These are phyloP conservation scores for Phytophthora cryptogea DNA, from an alignment of 352 stramenopile species.

Conservation along the genomic window DNA sequence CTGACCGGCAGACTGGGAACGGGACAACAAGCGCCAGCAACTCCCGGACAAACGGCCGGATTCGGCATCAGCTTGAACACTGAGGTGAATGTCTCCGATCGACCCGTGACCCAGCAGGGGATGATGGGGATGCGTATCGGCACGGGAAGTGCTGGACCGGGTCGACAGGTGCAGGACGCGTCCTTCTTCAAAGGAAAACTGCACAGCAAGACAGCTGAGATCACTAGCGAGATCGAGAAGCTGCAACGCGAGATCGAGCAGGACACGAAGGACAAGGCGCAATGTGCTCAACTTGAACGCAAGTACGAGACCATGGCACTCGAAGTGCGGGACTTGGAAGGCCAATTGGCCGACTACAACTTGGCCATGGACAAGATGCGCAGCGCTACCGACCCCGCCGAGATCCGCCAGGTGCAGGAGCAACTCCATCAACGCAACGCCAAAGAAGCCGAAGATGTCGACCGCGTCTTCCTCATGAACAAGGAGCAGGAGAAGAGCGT, in stretches of 20 bases:
- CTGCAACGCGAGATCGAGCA: slow-evolving; percentile 87
- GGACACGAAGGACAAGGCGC: slow-evolving; percentile 87
- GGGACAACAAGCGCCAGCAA: slow-evolving; percentile 53
- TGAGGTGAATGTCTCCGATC: slow-evolving; percentile 90
- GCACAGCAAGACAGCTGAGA: slow-evolving; percentile 90
- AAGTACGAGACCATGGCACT: slow-evolving; percentile 75
- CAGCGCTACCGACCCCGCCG: slow-evolving; percentile 63
- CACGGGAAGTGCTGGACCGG: slow-evolving; percentile 57
- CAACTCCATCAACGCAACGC: slow-evolving; percentile 72
- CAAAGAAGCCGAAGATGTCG: slow-evolving; percentile 88
- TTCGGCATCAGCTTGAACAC: slow-evolving; percentile 88
- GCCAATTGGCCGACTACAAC: slow-evolving; percentile 93
- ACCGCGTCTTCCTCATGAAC: slow-evolving; percentile 89
- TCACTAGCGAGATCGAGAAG: slow-evolving; percentile 81
- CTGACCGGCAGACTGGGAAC: slow-evolving; percentile 63
- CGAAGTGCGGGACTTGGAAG: slow-evolving; percentile 87
- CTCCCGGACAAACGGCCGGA: slow-evolving; percentile 67
- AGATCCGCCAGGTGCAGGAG: slow-evolving; percentile 75
- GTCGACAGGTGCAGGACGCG: slow-evolving; percentile 87
- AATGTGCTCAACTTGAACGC: slow-evolving; percentile 85
- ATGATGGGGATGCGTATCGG: slow-evolving; percentile 92
- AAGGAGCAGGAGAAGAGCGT: slow-evolving; percentile 80
- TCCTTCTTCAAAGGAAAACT: slow-evolving; percentile 91
- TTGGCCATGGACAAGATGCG: slow-evolving; percentile 92
- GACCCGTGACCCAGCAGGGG: slow-evolving; percentile 92